These are phyloP conservation scores for Aspergillus uvarum DNA, from an alignment of 2,329 filamentous ascomycete species.

Conservation along the genomic window DNA sequence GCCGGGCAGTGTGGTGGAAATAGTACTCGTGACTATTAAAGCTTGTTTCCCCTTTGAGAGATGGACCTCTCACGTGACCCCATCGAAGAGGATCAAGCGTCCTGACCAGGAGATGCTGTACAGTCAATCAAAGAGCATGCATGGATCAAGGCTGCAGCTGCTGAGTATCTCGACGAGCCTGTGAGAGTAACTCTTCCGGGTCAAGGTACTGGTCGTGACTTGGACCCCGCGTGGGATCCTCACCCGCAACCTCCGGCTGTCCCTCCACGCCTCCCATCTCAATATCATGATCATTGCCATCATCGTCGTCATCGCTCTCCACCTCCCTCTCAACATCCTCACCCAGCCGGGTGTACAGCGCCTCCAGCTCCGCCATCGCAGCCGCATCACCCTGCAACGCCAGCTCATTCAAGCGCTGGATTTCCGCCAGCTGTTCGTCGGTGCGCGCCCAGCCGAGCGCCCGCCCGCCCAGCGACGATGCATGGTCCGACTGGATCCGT, in stretches of 20 bases:
- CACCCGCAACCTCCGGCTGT: neutral
- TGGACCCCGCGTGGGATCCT: neutral
- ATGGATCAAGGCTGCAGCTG: neutral
- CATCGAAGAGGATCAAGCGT: neutral
- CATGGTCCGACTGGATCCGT: conserved; percentile 25
- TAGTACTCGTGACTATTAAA: neutral
- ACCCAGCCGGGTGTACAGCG: conserved; percentile 35
- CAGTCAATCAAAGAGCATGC: neutral
- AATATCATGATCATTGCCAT: neutral
- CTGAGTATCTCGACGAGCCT: neutral
- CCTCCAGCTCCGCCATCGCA: conserved; percentile 37
- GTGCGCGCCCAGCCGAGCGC: conserved; percentile 40
- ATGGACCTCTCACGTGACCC: neutral
- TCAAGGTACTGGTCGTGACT: neutral
- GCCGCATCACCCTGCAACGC: conserved; percentile 38
- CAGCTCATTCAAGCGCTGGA: conserved; percentile 38
- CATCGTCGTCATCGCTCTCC: neutral
- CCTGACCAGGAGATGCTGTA: neutral
- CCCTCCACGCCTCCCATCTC: neutral
- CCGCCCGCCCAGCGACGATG: conserved; percentile 27
- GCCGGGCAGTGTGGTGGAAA: neutral
- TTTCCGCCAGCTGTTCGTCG: conserved; percentile 37
- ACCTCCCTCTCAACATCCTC: conserved; percentile 6
- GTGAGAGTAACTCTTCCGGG: neutral
- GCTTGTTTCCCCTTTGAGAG: neutral